Conservation (phyloP, 441 rosid species). For the Metrosideros polymorpha region DNA sequence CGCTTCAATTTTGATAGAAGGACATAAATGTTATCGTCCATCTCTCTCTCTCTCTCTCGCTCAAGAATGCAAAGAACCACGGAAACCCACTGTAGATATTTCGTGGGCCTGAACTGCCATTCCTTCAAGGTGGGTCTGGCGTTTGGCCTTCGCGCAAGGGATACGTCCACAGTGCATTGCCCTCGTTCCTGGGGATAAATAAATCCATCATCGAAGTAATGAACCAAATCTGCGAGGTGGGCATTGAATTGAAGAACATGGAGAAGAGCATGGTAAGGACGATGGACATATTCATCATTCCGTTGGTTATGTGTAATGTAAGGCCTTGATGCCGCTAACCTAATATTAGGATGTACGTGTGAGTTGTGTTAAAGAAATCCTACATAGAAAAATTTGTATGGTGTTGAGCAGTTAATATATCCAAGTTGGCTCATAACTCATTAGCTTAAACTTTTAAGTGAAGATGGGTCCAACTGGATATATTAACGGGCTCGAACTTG, state of each 20-base stretch:
- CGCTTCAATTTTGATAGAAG: neutral
- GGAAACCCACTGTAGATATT: neutral
- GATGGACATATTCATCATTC: neutral
- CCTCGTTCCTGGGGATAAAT: neutral
- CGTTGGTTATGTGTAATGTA: neutral
- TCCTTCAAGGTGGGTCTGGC: neutral
- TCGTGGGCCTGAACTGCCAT: neutral
- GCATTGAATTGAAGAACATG: neutral
- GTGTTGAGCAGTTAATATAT: too few relatives aligned
- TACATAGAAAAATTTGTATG: too few relatives aligned
- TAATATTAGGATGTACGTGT: too few relatives aligned
- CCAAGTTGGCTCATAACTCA: too few relatives aligned
- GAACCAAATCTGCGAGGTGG: neutral
- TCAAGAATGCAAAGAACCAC: neutral
- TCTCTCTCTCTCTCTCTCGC: neutral
- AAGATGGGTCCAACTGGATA: too few relatives aligned
- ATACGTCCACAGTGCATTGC: neutral
- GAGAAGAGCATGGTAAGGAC: neutral
- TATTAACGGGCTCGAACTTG: too few relatives aligned
- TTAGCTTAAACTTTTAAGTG: too few relatives aligned
- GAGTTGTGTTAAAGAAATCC: too few relatives aligned
- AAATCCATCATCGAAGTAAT: neutral
- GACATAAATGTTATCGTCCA: neutral
- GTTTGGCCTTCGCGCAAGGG: neutral
- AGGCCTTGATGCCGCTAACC: neutral